Conservation (phyloP, 352 stramenopile genomes). For the Lagenidium giganteum region DNA sequence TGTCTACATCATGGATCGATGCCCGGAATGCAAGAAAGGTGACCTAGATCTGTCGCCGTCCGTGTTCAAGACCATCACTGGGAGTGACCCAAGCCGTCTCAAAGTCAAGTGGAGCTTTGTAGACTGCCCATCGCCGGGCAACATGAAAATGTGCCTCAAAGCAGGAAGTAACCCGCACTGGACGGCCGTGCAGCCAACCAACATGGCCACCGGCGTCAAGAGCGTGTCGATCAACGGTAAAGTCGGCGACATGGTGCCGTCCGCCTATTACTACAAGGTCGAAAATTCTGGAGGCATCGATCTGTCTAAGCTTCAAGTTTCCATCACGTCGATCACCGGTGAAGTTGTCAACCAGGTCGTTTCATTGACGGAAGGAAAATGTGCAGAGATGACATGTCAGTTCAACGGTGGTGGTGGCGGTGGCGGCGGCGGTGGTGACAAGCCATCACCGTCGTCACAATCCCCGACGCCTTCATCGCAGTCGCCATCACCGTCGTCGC, state of each 20-base stretch:
- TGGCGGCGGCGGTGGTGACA: no score
- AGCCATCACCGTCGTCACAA: no score
- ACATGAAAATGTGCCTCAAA: conserved; percentile 20
- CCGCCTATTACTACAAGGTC: conserved; percentile 16
- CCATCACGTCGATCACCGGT: conserved; percentile 12
- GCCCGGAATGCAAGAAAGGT: conserved; percentile 12
- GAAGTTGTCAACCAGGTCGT: conserved; percentile 12
- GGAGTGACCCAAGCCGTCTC: conserved; percentile 8
- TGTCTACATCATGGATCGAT: conserved; percentile 27
- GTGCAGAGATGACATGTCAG: conserved; percentile 9
- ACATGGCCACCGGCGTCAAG: conserved; percentile 19
- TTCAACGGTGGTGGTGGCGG: no score
- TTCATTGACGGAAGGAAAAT: conserved; percentile 10
- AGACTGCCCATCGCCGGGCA: conserved; percentile 15
- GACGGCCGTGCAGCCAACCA: conserved; percentile 24
- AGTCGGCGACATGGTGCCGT: neutral
- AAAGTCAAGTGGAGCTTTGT: conserved; percentile 22
- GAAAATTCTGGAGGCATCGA: conserved; percentile 2
- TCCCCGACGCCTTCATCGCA: no score
- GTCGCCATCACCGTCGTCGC: no score
- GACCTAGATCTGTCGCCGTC: conserved; percentile 23
- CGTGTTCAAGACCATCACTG: conserved; percentile 24
- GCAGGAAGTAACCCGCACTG: conserved; percentile 17
- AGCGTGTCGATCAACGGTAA: conserved; percentile 14
- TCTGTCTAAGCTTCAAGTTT: conserved; percentile 10